Base-by-base conservation (phyloP, 768 basidiomycete species). In the Trametes cubensis region DNA sequence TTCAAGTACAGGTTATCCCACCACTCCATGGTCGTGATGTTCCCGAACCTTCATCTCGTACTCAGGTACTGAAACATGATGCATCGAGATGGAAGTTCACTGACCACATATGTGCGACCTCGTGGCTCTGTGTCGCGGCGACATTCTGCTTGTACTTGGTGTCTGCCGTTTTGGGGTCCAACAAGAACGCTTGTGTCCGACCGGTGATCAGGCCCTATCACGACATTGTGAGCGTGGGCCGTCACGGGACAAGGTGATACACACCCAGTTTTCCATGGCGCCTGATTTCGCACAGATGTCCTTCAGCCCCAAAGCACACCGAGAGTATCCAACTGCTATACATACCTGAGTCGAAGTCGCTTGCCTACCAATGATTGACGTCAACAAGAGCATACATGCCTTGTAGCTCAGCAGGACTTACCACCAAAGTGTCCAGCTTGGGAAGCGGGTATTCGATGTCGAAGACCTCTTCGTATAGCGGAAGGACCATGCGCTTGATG, bases 11-110 rank as follows among this genome's bases (percentile, higher is more conserved):
- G 81, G 72, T 91, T 88, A 65, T 91, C 86, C 91, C 92, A 94
- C 92, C 92, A 94, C 69, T 85, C 85, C 94, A 96, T 95, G 0
- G 94, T 97, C 7, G 92, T 89, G 70, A 97, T 90, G 72, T 97
- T 89, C 38, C 94, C 95, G 67, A 95, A 96, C 92, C 92, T 80
- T 11, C 6, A 21, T 17, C 6, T 34, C 28, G 6, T 25, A 3
- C 20, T 25, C 6, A 25, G 26, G 45, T 34, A n/a, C 23, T 14
- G 13, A 25, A 20, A 23, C 3, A 23, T 18, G 38, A 26, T 17
- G 18, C 3, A 10, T n/a, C 42, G n/a, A 30, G 30, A 38, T 25
- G 34, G 11, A 34, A 11, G 17, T 11, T 1, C 5, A 67, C 66
- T n/a, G 28, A 86, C 87, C 89, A 89, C 88, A 92, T 89, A 71